These are phyloP conservation scores for Magnolia sinica DNA, from an alignment of 164 flowering plant genomes.

Conservation along the genomic window DNA sequence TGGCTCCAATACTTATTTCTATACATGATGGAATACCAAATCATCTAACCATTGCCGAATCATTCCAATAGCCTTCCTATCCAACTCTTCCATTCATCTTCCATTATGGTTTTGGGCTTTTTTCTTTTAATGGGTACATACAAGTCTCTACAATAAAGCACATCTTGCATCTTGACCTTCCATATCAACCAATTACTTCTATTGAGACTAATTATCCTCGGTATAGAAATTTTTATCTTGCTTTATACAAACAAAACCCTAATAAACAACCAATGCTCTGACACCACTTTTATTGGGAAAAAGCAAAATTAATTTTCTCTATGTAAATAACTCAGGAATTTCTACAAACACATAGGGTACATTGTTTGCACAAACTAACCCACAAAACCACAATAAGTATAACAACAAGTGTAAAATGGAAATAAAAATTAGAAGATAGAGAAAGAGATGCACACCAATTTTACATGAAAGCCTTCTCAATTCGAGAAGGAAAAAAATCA, in stretches of 20 bases:
- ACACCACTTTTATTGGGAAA: not conserved
- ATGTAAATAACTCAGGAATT: not conserved
- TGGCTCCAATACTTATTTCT: not conserved
- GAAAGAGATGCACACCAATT: not conserved
- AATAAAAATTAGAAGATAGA: not conserved
- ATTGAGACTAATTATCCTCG: not conserved
- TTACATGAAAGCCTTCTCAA: not conserved
- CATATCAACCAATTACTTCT: not conserved
- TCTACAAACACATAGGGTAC: not conserved
- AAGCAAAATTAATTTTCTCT: not conserved
- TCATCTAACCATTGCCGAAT: not conserved
- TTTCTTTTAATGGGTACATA: not conserved
- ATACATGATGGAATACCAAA: not conserved
- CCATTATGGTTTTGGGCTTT: not conserved
- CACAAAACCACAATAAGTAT: not conserved
- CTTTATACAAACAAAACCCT: not conserved
- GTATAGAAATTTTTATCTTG: not conserved
- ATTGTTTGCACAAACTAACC: not conserved
- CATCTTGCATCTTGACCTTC: not conserved
- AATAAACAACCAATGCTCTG: not conserved
- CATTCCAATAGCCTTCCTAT: not conserved
- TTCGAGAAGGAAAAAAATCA: not conserved
- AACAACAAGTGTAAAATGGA: not conserved
- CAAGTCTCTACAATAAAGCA: not conserved
- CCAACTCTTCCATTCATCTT: not conserved